Base-by-base conservation (phyloP, 768 basidiomycete genomes). In the Sarcodon aspratus region DNA sequence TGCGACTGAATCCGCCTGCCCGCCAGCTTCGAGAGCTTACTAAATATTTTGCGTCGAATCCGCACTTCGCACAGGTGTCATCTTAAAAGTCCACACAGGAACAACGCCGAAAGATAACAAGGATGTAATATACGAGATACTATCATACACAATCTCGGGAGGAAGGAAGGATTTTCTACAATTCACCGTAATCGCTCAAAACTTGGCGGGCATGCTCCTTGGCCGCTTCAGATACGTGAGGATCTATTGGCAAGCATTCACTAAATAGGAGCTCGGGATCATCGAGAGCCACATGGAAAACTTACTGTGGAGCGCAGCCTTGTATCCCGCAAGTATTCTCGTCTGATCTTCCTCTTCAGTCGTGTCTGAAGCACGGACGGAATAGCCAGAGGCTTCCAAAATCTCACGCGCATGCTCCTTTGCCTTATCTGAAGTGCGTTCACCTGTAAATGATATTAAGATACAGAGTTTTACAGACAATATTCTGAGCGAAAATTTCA, bases 341-440 rank as follows among this genome's bases (percentile, higher is more conserved):
- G 56, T 67, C 53, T 71, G 66, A 31, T 68, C 66, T 36, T 59
- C 59, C 34, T 66, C 66, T 27, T 27, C 21, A 27, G 21, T 27
- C 21, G 21, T 3, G 21, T 27, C 21, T 3, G 21, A 27, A 27
- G 21, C 21, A 27, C 21, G 21, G 38, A 57, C 46, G 1, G 54
- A 50, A 43, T 71, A 66, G 0, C 69, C 76, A 3, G 69, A 67
- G 4, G 70, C 73, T 40, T 66, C 61, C 45, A 80, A 66, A 33
- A 79, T 69, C 52, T 78, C 78, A 31, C 67, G 66, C 9, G 79
- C 79, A 36, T 77, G 76, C 4, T 59, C 50, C 59, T 80, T 79
- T 6, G 78, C 79, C 36, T 69, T 57, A 10, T 61, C 60, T 1
- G 76, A 77, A 3, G 70, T 70, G 44, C 66, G 15, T 1, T 67